phyloP scores from a whole-genome alignment of 306 rosid genomes.

The Sicyos edulis region DNA sequence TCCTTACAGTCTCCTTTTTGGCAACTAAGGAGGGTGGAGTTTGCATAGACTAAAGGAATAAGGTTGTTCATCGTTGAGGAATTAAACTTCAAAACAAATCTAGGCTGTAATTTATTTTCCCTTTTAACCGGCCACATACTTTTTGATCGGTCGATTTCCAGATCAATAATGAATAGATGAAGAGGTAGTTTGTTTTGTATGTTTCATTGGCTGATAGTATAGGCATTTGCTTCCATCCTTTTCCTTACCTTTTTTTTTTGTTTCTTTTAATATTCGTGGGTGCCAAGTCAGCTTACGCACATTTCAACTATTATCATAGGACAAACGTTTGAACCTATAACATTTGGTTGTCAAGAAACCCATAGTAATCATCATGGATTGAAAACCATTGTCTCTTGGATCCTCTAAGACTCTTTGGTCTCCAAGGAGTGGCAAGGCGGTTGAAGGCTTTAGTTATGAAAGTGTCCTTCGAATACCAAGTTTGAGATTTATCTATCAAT shows the following conservation, averaged over 20 bases:
- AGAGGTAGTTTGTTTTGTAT: conserved; percentile 1
- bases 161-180: conserved; percentile 13
- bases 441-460: too few relatives aligned
- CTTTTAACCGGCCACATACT: background rate
- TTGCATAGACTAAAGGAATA: conserved; percentile 32
- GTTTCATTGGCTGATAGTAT: conserved; percentile 1
- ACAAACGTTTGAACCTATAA: too few relatives aligned
- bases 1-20: conserved; percentile 25
- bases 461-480: too few relatives aligned
- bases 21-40: conserved; percentile 20
- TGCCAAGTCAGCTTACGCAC: too few relatives aligned
- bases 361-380: too few relatives aligned
- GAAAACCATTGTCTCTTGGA: too few relatives aligned
- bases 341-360: too few relatives aligned
- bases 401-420: too few relatives aligned
- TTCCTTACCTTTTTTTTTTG: background rate
- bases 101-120: conserved; percentile 22
- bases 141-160: background rate
- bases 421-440: too few relatives aligned
- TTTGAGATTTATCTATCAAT: too few relatives aligned
- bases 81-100: conserved; percentile 25
- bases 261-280: background rate
- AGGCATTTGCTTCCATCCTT: too few relatives aligned
- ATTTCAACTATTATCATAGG: too few relatives aligned
- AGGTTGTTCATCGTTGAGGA: conserved; percentile 40